Evolutionary conservation across 768 basidiomycete species (phyloP), one percentile per base, ranked within the genome.

Genomic region (Tephrocybe sp.): DNA sequence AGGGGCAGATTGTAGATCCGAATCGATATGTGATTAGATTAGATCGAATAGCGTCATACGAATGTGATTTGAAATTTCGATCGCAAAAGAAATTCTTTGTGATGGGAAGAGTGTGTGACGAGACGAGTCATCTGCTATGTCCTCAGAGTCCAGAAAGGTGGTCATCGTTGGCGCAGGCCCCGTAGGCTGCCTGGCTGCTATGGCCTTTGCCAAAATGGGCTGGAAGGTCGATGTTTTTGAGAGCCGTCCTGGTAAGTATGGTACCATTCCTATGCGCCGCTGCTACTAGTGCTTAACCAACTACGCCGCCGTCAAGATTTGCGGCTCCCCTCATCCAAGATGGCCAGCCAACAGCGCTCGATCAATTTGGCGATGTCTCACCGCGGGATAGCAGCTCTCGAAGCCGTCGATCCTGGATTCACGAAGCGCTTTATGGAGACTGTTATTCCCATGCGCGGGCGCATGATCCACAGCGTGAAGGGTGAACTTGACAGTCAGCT

Each of bases 341-440:
- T 76, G 39, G 75, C 72, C 48, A 70, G 78, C 23, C 81, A 84
- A 62, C 88, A 90, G 64, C 83, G 96, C 51, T 97, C 94, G 50
- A 97, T 98, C 70, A 98, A 98, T 72, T 77, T 98, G 48, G 95
- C 94, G 22, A 92, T 98, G 52, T 98, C 95, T 16, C 85, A 92
- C 51, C 84, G 96, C 39, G 96, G 95, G 56, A 86, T 98, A 50
- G 83, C 87, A 61, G 96, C 95, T 39, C 74, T 98, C 40, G 77
- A 85, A 60, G 82, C 85, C 48, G 80, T 99, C 56, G 89, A 95
- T 70, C 74, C 83, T 36, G 78, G 73, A 33, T 72, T 83, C 56
- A 82, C 88, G 20, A 75, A 82, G 48, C 76, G 83, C 54, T 87
- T 95, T 62, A 68, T 96, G 60, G 72, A 84, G 58, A 76, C 82